These are phyloP conservation scores for Murraya koenigii DNA, from an alignment of 345 rosid species.

Conservation along the genomic window DNA sequence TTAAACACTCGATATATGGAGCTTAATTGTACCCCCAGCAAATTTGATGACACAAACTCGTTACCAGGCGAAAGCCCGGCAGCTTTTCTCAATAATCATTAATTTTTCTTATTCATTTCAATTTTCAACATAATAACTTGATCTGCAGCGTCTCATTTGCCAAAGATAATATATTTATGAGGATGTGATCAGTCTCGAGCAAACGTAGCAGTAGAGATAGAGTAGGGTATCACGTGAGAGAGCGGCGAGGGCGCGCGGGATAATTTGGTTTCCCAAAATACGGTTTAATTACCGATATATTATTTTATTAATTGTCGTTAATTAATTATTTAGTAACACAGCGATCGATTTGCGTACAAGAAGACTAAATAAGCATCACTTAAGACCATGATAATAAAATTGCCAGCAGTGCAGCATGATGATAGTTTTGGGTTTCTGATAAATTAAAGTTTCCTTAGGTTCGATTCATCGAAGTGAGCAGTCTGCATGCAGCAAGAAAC, in stretches of 20 bases:
- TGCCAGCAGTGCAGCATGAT: not conserved
- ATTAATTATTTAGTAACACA: not conserved
- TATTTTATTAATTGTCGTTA: not conserved
- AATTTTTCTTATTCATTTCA: too few relatives aligned
- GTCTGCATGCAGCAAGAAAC: not conserved
- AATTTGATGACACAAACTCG: too few relatives aligned
- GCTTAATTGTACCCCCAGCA: too few relatives aligned
- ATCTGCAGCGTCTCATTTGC: not conserved
- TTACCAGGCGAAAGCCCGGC: too few relatives aligned
- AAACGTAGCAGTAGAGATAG: not conserved
- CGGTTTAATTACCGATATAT: not conserved
- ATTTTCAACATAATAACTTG: not conserved
- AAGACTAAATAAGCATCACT: not conserved
- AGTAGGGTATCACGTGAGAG: conserved; percentile 5
- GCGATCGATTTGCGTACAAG: not conserved
- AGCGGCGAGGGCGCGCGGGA: not conserved
- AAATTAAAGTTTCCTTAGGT: not conserved
- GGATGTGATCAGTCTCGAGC: not conserved
- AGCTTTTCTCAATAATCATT: too few relatives aligned
- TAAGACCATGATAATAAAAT: not conserved
- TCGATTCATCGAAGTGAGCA: not conserved
- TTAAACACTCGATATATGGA: too few relatives aligned
- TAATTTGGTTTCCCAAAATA: conserved; percentile 11
- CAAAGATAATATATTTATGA: not conserved
- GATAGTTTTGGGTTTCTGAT: not conserved